Base-by-base conservation (phyloP, 495 filamentous ascomycete species). In the Aspergillus campestris region DNA sequence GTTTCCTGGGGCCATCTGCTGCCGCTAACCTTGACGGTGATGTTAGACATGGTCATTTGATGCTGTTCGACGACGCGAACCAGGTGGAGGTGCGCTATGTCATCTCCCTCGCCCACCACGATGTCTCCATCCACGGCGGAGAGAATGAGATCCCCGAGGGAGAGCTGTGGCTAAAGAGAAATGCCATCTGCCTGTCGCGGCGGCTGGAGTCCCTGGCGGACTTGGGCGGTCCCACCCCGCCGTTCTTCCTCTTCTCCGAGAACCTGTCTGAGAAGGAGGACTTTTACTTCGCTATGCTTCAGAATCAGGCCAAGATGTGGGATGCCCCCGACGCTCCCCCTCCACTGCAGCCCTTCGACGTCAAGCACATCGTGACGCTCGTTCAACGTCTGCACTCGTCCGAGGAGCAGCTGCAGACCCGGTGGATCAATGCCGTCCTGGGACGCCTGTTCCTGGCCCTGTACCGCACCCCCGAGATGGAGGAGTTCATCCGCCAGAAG, bases 191-290 rank as follows among this genome's bases (percentile, higher is more conserved):
- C 49, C 76, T 98, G 36, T 80, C 80, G 12, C 75, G 87, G 51
- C 86, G 78, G 58, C 62, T 73, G n/a, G 74, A 78, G 50, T 75
- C 74, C 31, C 62, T 79, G 12, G 83, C 82, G 8, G 78, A 77
- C 37, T 52, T 75, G 1, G 75, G 81, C 33, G 67, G 73, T 10
- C 70, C 74, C 30, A 71, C 77, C 7, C 88, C 83, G 45, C 91
- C 94, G 0, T 97, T 95, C 63, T 97, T 79, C 58, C 66, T 98
- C 1, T 98, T 96, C 62, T 94, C 89, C 0, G 87, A 95, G 40
- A 94, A 94, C 50, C 83, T 86, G 55, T 94, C 88, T 0, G 86
- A 91, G 14, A 97, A 98, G 65, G 92, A 98, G 60, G 92, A 98
- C 52, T 97, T 98, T 69, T 98, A 98, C 62, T 87, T 94, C 61